These are phyloP conservation scores for Coemansia sp. DNA, from an alignment of 192 early-diverging fungal genomes.

Conservation along the genomic window DNA sequence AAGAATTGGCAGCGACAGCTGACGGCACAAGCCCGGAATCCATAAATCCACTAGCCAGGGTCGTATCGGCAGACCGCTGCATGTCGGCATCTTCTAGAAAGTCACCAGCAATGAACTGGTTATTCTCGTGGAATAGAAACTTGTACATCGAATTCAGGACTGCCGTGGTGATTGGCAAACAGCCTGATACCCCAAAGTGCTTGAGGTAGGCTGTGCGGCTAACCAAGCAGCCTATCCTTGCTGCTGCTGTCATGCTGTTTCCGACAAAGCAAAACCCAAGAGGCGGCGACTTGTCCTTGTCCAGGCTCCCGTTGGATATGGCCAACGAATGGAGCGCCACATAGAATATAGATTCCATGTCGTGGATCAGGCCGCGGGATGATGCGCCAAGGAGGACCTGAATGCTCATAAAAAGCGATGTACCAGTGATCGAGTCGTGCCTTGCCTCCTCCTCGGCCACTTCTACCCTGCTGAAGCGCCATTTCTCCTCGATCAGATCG, in stretches of 20 bases:
- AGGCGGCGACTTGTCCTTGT: not conserved
- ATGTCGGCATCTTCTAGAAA: not conserved
- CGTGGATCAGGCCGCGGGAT: constrained; percentile 7
- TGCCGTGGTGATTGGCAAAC: not conserved
- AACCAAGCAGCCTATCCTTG: not conserved
- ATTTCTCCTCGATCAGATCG: not conserved
- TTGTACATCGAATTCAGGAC: constrained; percentile 2
- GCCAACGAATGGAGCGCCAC: constrained; percentile 1
- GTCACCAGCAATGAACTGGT: not conserved
- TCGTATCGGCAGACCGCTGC: not conserved
- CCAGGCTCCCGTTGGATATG: not conserved
- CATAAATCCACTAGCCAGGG: not conserved
- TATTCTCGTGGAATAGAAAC: not conserved
- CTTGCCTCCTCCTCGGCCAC: not conserved
- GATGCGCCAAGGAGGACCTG: not conserved
- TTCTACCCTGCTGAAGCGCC: not conserved
- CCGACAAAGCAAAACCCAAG: not conserved
- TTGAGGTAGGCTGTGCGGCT: not conserved
- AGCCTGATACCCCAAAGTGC: constrained; percentile 4
- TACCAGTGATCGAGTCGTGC: not conserved
- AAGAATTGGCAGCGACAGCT: not conserved
- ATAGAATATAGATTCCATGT: constrained; percentile 15
- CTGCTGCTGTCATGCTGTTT: not conserved
- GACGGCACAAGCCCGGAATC: not conserved
- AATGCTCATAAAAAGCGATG: not conserved